Evolutionary conservation across 805 yeast genomes (phyloP).

Genomic region (Lipomyces oligophaga): DNA sequence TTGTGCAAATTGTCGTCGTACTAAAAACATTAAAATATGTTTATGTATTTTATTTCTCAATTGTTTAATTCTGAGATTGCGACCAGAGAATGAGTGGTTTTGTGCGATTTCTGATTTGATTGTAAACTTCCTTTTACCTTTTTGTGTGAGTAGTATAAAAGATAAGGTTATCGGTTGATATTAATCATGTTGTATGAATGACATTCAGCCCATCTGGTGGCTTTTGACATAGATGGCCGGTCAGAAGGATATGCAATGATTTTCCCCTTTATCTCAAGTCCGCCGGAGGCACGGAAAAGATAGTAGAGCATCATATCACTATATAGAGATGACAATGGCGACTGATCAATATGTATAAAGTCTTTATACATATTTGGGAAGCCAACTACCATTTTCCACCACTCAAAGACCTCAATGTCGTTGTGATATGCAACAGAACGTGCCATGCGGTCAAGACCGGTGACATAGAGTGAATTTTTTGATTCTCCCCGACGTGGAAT

Average conservation of each 20-base stretch:
- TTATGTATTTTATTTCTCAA: no score
- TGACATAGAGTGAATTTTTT: not conserved
- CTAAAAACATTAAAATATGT: no score
- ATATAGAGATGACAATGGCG: slow-evolving; percentile 12
- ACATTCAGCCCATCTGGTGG: slow-evolving; percentile 12
- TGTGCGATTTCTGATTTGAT: no score
- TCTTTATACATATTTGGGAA: slow-evolving; percentile 5
- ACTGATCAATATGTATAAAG: slow-evolving; percentile 6
- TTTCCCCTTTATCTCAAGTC: slow-evolving; percentile 10
- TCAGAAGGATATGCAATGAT: slow-evolving; percentile 10
- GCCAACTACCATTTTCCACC: slow-evolving; percentile 14
- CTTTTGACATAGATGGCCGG: not conserved
- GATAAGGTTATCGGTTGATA: not conserved
- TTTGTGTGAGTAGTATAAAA: no score
- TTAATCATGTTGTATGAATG: not conserved
- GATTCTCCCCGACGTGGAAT: not conserved
- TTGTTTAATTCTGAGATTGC: no score
- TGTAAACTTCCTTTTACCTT: no score
- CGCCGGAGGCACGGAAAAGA: slow-evolving; percentile 21
- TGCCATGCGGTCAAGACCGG: slow-evolving; percentile 8
- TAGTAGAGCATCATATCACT: slow-evolving; percentile 18
- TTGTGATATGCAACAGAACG: slow-evolving; percentile 8
- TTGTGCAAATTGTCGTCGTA: no score
- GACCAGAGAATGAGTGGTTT: no score
- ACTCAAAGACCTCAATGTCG: slow-evolving; percentile 13